phyloP scores from a whole-genome alignment of 2,329 filamentous ascomycete genomes.

The Claviceps sorghi region DNA sequence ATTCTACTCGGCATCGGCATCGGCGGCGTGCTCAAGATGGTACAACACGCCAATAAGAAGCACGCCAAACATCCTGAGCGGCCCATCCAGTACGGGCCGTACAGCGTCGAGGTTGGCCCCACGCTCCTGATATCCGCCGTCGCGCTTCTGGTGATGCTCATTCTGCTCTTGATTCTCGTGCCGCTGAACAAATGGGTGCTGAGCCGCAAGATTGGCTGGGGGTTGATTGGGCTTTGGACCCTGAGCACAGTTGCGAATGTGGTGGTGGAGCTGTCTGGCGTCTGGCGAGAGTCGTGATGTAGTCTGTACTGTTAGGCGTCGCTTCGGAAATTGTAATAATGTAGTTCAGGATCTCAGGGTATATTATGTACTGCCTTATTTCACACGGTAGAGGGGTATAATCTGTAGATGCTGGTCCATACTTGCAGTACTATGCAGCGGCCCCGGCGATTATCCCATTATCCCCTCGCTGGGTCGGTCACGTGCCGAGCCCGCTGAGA shows the following conservation, averaged over 20 bases:
- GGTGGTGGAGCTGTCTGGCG: slow-evolving; percentile 55
- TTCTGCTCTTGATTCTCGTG: slow-evolving; percentile 64
- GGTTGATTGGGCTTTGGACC: slow-evolving; percentile 65
- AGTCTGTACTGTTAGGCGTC: no score
- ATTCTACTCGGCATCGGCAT: slow-evolving; percentile 92
- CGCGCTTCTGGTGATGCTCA: slow-evolving; percentile 67
- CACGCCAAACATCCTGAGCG: slow-evolving; percentile 53
- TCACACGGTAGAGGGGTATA: no score
- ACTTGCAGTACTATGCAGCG: no score
- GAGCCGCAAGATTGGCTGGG: slow-evolving; percentile 68
- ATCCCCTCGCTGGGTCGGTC: no score
- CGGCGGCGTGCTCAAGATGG: slow-evolving; percentile 75
- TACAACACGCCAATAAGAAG: slow-evolving; percentile 50
- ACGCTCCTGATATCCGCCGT: slow-evolving; percentile 74
- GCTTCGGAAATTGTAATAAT: no score
- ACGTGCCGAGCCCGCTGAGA: no score
- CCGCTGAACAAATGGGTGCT: slow-evolving; percentile 78
- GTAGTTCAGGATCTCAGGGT: no score
- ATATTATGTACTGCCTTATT: no score
- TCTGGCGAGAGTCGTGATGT: slow-evolving; percentile 21
- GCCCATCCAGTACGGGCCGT: slow-evolving; percentile 55
- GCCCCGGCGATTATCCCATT: no score
- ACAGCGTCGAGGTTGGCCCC: slow-evolving; percentile 69
- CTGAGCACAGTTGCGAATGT: slow-evolving; percentile 72
- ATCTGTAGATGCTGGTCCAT: no score